Conservation (phyloP, 1,284 basidiomycete genomes). For the Ustilago hordei region DNA sequence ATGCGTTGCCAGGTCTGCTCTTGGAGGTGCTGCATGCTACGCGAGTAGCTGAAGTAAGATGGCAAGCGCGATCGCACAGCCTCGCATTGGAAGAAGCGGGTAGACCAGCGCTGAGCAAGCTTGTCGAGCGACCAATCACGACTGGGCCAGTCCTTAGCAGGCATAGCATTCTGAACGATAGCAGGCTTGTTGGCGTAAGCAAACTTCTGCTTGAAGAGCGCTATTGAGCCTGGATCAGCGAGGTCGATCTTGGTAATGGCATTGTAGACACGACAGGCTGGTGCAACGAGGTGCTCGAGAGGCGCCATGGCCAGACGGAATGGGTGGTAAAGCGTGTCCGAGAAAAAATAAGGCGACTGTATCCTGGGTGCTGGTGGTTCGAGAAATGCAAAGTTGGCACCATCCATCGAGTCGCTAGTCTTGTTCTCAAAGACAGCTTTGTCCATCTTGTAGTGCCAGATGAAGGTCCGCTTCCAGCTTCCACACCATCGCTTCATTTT, state of each 20-base stretch:
- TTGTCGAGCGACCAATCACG: conserved; percentile 57
- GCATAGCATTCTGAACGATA: conserved; percentile 59
- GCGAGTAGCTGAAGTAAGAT: conserved; percentile 60
- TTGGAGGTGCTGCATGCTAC: conserved; percentile 46
- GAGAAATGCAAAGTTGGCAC: conserved; percentile 30
- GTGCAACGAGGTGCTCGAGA: conserved; percentile 45
- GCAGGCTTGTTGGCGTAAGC: conserved; percentile 51
- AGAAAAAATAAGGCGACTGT: conserved; percentile 55
- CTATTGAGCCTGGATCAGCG: conserved; percentile 31
- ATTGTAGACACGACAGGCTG: conserved; percentile 37
- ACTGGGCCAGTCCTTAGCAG: conserved; percentile 53
- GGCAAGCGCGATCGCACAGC: conserved; percentile 49
- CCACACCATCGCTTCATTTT: conserved; percentile 58
- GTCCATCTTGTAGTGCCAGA: conserved; percentile 38
- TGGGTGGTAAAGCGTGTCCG: conserved; percentile 62
- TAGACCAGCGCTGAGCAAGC: conserved; percentile 46
- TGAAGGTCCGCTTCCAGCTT: conserved; percentile 63
- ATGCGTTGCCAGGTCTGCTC: conserved; percentile 41
- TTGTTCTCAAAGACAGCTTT: conserved; percentile 28
- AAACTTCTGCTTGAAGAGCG: conserved; percentile 32
- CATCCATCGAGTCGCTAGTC: conserved; percentile 28
- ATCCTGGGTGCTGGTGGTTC: conserved; percentile 30
- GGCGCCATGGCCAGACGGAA: conserved; percentile 57
- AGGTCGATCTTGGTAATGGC: conserved; percentile 52
- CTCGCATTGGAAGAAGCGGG: conserved; percentile 62